These are phyloP conservation scores for Gaertneriomyces semiglobifer DNA, from an alignment of 192 early-diverging fungal species.

Conservation along the genomic window DNA sequence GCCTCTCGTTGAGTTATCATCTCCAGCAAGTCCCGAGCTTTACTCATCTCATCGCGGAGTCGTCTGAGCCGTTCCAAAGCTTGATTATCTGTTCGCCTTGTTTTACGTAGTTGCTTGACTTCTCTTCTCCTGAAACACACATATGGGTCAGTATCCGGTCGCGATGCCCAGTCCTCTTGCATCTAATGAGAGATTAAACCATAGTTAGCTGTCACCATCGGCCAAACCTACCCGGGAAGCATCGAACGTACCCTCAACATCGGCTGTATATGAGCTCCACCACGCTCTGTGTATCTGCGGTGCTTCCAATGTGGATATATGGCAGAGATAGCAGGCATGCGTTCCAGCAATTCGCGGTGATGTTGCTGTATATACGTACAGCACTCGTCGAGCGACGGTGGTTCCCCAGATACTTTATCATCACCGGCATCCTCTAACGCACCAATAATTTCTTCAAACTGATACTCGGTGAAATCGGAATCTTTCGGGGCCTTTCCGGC, in stretches of 20 bases:
- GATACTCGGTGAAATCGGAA: slow-evolving; percentile 56
- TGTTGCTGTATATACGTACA: slow-evolving; percentile 19
- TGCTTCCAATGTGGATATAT: slow-evolving; percentile 58
- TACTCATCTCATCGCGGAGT: slow-evolving; percentile 75
- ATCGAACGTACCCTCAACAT: slow-evolving; percentile 48
- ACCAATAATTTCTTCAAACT: slow-evolving; percentile 77
- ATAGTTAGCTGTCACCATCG: neutral
- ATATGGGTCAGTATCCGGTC: slow-evolving; percentile 84
- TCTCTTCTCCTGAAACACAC: slow-evolving; percentile 97
- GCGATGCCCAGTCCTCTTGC: slow-evolving; percentile 54
- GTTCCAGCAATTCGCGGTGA: slow-evolving; percentile 14
- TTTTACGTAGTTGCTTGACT: slow-evolving; percentile 81
- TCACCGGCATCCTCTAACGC: slow-evolving; percentile 69
- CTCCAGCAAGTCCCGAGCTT: slow-evolving; percentile 72
- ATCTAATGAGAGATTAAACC: slow-evolving; percentile 8
- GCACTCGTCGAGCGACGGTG: slow-evolving; percentile 34
- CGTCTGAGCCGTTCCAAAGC: slow-evolving; percentile 81
- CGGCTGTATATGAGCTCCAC: slow-evolving; percentile 55
- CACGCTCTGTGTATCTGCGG: slow-evolving; percentile 38
- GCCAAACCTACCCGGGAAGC: too few relatives aligned
- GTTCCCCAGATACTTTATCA: slow-evolving; percentile 53
- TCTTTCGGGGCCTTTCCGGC: slow-evolving; percentile 1
- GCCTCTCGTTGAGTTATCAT: slow-evolving; percentile 76
- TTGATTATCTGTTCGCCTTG: slow-evolving; percentile 77
- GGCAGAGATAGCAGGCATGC: slow-evolving; percentile 17